Evolutionary conservation across 257 asterid genomes (phyloP), one percentile per base, ranked within the genome.

Genomic region (Solanum tacnaense): DNA sequence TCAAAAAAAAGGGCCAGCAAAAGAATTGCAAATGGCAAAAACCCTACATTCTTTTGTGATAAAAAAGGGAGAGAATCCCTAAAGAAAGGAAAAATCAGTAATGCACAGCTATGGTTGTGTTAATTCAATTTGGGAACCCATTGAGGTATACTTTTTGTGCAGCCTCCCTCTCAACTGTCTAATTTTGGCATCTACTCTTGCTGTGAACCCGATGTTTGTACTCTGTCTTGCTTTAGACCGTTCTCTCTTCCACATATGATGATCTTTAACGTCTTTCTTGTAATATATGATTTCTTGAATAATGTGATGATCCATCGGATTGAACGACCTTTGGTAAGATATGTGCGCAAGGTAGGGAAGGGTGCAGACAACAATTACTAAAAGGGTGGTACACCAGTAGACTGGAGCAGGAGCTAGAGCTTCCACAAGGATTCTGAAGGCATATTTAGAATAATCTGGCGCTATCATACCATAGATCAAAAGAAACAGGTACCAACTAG

Each of bases 291-390:
- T 96, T 92, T 97, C 99, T 84, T 96, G 99, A 86, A 97, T 97
- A 82, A 97, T 91, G 72, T 97, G 99, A 86, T 96, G 99, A 71
- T 97, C 99, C 97, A 95, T 91, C 0, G 99, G 99, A 86, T 91
- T 91, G 92, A 95, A 93, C n/a, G 93, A 89, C 85, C 99, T 91
- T 65, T 94, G 98, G 90, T 92, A 95, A 7, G 98, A 88, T 38
- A 95, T 93, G 93, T 95, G 98, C 1, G 94, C 92, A 4, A 97
- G 93, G 90, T 97, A 97, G 4, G 99, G 99, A 35, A 97, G 94
- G 78, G 90, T 94, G 86, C 98, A 95, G 20, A 92, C 90, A 9
- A 94, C 87, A 1, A 95, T 93, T 23, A 94, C 98, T 73, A 97
- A 84, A 10, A 96, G 92, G 8, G 98, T 96, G 15, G 99, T 85